These are phyloP conservation scores for Penicillium sp. DNA, from an alignment of 2,329 filamentous ascomycete genomes.

Conservation along the genomic window DNA sequence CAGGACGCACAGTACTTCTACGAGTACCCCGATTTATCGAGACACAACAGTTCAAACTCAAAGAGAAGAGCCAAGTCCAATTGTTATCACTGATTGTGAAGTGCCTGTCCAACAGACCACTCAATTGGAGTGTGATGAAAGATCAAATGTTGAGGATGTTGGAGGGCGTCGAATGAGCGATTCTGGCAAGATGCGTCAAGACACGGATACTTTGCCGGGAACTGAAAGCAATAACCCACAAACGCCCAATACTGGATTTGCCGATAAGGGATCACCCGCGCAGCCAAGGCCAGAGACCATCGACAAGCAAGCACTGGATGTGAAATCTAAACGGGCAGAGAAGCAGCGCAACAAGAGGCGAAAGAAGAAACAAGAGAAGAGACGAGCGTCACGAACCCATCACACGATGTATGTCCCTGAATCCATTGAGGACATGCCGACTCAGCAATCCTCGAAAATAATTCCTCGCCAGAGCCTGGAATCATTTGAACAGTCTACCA, in stretches of 20 bases:
- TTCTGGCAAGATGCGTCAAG: too few relatives aligned
- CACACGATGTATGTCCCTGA: neutral
- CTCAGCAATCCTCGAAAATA: neutral
- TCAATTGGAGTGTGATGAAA: too few relatives aligned
- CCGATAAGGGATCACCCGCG: neutral
- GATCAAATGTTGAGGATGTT: too few relatives aligned
- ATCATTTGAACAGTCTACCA: neutral
- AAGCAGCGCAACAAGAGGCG: neutral
- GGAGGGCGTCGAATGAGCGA: too few relatives aligned
- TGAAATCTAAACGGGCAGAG: neutral
- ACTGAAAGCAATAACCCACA: too few relatives aligned
- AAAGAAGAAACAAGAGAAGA: constrained; percentile 6
- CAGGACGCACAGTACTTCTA: neutral
- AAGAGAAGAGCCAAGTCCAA: too few relatives aligned
- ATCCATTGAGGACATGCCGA: neutral
- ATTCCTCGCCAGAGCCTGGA: neutral
- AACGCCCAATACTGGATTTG: too few relatives aligned
- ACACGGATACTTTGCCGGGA: too few relatives aligned
- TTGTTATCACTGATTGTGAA: too few relatives aligned
- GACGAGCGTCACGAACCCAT: neutral
- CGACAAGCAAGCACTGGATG: neutral
- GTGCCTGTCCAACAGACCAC: neutral
- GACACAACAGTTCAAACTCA: neutral
- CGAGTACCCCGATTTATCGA: neutral
- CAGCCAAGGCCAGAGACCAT: neutral